Percentiles rank a stretch among this genome's conserved stretches.
phyloP scores from a whole-genome alignment of 441 rosid genomes.

The Syzygium syzygioides region DNA sequence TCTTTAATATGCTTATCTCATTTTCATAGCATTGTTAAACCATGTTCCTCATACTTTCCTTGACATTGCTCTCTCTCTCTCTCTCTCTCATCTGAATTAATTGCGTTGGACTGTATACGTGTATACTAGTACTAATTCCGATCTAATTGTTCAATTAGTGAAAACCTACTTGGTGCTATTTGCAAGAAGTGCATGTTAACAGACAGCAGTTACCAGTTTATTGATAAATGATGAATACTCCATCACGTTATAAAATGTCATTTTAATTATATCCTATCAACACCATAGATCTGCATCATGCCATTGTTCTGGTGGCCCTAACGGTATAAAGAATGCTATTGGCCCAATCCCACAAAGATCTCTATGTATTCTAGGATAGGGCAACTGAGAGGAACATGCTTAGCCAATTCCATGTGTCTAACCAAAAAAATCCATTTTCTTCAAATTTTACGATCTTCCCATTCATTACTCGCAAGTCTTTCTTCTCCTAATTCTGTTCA shows the following conservation, averaged over 20 bases:
- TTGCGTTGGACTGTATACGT: neutral
- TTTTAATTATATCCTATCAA: neutral
- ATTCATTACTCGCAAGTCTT: neutral
- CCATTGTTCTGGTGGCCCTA: neutral
- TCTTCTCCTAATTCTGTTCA: neutral
- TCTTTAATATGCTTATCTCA: neutral
- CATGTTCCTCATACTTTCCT: neutral
- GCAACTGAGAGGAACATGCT: neutral
- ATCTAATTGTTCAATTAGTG: neutral
- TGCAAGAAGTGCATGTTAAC: neutral
- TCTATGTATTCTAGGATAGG: neutral
- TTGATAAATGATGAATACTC: neutral
- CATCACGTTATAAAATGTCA: neutral
- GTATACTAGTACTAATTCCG: neutral
- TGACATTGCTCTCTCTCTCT: neutral
- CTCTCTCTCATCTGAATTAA: neutral
- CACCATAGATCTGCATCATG: neutral
- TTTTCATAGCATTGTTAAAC: neutral
- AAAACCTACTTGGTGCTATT: neutral
- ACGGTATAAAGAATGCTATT: neutral
- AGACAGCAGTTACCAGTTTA: neutral
- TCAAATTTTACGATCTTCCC: neutral
- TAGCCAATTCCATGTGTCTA: neutral
- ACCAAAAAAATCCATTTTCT: neutral
- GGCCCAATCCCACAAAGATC: neutral